Base-by-base conservation (phyloP, 805 yeast species). In the Ogataea philodendri region DNA sequence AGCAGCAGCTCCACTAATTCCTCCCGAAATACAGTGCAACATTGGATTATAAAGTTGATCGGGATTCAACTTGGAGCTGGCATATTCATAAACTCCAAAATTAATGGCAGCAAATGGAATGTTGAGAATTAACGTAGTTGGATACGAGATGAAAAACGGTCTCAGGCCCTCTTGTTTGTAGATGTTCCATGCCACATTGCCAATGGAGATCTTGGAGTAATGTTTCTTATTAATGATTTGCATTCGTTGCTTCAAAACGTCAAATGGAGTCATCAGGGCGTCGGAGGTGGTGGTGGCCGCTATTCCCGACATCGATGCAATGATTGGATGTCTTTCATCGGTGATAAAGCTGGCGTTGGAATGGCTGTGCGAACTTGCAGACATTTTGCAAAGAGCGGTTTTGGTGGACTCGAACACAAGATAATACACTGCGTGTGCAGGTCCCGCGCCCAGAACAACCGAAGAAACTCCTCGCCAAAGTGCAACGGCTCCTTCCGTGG, bases 261-360 rank as follows among this genome's bases (percentile, higher is more conserved):
- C 98, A 54, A 90, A 90, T 19, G 98, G 98, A 45, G 93, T 90
- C 97, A 90, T 90, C 48, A 93, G 69, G 2, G 96, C 96, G 61
- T 90, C 97, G 3, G 90, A 81, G 2, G 93, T 84, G n/a, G 78
- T 77, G 3, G 97, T 90, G 11, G 96, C 97, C 7, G 84, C 80
- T 8, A 88, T 83, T 44, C 97, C 98, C 9, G 96, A 89, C 15
- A 79, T 53, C 13, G 95, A 82, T 5, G 96, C 90, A 47, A 85
- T 81, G 22, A 84, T 51, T 14, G 96, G 93, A 54, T 85, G 90
- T 54, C 78, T 77, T 49, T 72, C 80, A 53, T 72, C 76, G 18
- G 82, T 76, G 43, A 75, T 76, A 22, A 72, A 60, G 32, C 44
- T 63, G 7, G 65, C 58, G 18, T 65, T 42, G 4, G 41, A 15